Conservation (phyloP, 352 stramenopile genomes). For the Pythium sp. region DNA sequence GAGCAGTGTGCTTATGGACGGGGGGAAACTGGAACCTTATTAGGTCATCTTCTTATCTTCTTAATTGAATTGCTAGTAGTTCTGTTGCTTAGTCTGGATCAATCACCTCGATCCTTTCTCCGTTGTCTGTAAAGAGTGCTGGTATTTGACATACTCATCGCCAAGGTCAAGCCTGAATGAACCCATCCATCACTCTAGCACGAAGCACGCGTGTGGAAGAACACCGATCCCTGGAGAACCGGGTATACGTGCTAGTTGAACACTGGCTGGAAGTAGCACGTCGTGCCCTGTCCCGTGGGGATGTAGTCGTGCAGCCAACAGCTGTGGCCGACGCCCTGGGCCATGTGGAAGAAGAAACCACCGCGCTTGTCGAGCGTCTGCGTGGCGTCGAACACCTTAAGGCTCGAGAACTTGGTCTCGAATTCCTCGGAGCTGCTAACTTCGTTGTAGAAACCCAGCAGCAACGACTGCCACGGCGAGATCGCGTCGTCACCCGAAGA, state of each 20-base stretch:
- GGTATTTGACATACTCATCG: no score
- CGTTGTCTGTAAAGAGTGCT: no score
- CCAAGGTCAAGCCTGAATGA: no score
- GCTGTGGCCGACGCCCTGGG: constrained; percentile 10
- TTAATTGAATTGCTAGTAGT: no score
- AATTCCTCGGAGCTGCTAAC: constrained; percentile 26
- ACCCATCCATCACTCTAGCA: background rate
- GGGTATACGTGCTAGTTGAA: constrained; percentile 28
- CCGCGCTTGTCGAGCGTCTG: constrained; percentile 28
- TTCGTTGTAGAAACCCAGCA: constrained; percentile 39
- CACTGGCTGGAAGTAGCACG: constrained; percentile 17
- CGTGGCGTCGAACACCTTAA: constrained; percentile 29
- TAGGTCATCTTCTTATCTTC: no score
- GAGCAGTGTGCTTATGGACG: no score
- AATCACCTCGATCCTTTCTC: no score
- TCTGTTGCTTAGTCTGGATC: no score
- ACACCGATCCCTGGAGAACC: background rate
- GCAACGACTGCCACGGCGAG: constrained; percentile 33
- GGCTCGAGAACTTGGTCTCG: constrained; percentile 21
- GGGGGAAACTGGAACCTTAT: no score
- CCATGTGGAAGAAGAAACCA: constrained; percentile 18
- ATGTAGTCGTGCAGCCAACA: constrained; percentile 24
- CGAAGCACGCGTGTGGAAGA: background rate
- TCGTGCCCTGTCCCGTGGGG: background rate
- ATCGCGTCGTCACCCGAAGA: constrained; percentile 33